These are phyloP conservation scores for Cryphonectria japonica DNA, from an alignment of 2,329 filamentous ascomycete species.

Conservation along the genomic window DNA sequence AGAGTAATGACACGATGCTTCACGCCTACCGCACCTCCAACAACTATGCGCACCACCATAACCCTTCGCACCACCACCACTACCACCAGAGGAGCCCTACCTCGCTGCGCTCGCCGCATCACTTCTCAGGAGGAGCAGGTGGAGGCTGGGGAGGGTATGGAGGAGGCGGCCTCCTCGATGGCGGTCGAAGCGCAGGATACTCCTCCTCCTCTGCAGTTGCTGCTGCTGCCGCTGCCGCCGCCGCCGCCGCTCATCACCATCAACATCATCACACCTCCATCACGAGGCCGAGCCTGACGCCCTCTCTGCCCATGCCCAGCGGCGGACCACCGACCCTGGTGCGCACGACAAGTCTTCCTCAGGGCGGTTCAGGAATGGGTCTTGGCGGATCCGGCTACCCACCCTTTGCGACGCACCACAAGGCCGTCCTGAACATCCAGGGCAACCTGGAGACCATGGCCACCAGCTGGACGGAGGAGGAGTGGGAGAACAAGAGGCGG, in stretches of 20 bases:
- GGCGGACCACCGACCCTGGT: constrained; percentile 52
- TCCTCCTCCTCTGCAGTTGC: constrained; percentile 40
- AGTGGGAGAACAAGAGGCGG: constrained; percentile 76
- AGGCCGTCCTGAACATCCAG: constrained; percentile 82
- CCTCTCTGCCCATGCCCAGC: constrained; percentile 51
- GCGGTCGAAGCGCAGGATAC: constrained; percentile 45
- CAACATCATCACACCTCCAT: constrained; percentile 49
- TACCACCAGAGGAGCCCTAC: constrained; percentile 30
- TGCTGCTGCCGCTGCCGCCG: too few relatives aligned
- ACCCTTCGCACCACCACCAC: constrained; percentile 27
- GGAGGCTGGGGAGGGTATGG: too few relatives aligned
- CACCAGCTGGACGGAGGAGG: constrained; percentile 79
- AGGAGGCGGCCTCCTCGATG: constrained; percentile 42
- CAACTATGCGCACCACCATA: constrained; percentile 45
- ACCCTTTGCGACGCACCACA: constrained; percentile 70
- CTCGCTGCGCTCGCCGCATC: constrained; percentile 36
- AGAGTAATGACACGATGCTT: constrained; percentile 56
- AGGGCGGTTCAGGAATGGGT: constrained; percentile 41
- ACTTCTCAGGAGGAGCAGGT: constrained; percentile 18
- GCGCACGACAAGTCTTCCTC: constrained; percentile 59
- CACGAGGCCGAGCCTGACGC: constrained; percentile 51
- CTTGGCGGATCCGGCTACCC: constrained; percentile 60
- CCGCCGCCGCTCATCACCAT: constrained; percentile 29
- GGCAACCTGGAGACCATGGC: constrained; percentile 87
- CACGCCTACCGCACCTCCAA: constrained; percentile 57